Evolutionary conservation across 495 filamentous ascomycete species (phyloP), one percentile per base, ranked within the genome.

Genomic region (Lophiostoma macrostomum): DNA sequence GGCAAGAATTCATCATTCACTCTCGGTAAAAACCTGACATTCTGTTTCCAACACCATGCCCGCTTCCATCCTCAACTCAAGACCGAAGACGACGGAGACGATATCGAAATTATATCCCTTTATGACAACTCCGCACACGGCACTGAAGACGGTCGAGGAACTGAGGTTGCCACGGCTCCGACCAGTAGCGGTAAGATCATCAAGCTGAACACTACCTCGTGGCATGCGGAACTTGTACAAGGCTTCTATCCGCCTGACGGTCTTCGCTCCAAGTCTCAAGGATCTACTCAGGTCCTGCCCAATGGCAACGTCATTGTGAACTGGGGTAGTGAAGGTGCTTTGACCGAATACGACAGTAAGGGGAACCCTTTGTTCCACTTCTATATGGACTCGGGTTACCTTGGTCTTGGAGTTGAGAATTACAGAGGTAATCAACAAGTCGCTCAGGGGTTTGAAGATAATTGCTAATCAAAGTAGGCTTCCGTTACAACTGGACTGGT

Each of bases 11-110:
- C 74, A 42, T 59, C 70, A 10, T 82, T 80, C 48, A 45, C 48
- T 3, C 73, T 78, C 34, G 49, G 66, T 0, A 25, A 51, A 11
- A 75, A 72, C 7, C 76, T 73, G 0, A 69, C 69, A 38, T 78
- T 80, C 43, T 58, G 67, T 32, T 80, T 73, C 72, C 78, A 81
- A 59, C 78, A 80, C 55, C 69, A 80, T 44, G 77, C 76, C 18
- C 72, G 77, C 38, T 72, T 71, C 70, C 30, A 45, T 8, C 32
- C 34, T 13, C 16, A 48, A 5, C 43, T 50, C 32, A 41, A 34
- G 24, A 16, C 3, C 10, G 20, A 5, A 1, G 60, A 62, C 13
- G 64, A 41, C 27, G 39, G 23, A 2, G 28, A 48, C 29, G 19
- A 55, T 36, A 43, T 53, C 14, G 42, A 50, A 30, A 54, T 52